These are phyloP conservation scores for Lipomyces oligophaga DNA, from an alignment of 805 yeast genomes.

Conservation along the genomic window DNA sequence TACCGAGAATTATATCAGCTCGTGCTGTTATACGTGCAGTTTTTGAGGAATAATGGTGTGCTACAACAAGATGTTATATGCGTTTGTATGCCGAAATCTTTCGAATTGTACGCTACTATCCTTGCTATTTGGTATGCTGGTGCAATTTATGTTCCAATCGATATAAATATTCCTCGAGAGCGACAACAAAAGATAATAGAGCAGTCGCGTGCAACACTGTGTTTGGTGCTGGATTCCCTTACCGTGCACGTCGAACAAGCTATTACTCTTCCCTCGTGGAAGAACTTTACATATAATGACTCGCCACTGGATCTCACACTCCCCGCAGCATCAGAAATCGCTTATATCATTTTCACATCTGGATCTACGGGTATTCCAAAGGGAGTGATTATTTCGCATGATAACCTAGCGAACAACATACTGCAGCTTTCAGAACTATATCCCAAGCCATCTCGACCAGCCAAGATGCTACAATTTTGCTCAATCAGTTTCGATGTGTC, in stretches of 20 bases:
- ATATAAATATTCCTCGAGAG: constrained; percentile 15
- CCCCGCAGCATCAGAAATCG: constrained; percentile 1
- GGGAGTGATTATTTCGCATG: constrained; percentile 30
- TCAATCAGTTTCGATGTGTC: constrained; percentile 32
- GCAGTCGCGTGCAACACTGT: neutral
- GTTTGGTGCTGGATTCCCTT: neutral
- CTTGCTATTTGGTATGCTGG: constrained; percentile 26
- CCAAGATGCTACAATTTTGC: constrained; percentile 29
- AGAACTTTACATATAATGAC: too few species aligned
- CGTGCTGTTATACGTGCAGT: neutral
- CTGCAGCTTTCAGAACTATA: constrained; percentile 11
- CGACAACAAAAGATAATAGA: constrained; percentile 9
- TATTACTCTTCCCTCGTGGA: neutral
- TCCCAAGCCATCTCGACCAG: constrained; percentile 8
- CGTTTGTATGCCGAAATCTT: constrained; percentile 12
- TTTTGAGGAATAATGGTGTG: constrained; percentile 4
- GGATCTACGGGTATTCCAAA: constrained; percentile 34
- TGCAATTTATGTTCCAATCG: constrained; percentile 28
- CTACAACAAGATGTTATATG: constrained; percentile 5
- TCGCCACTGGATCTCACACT: too few species aligned
- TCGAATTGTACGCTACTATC: constrained; percentile 22
- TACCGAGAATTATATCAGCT: constrained; percentile 1
- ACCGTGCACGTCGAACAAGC: neutral
- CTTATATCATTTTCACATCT: constrained; percentile 31
- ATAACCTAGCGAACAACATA: constrained; percentile 29